A percentile compares a stretch with the other conserved stretches of the same genome.
Evolutionary conservation across 225 moss, liverwort and hornwort genomes (phyloP).

Genomic region (Sphagnum contortum): DNA sequence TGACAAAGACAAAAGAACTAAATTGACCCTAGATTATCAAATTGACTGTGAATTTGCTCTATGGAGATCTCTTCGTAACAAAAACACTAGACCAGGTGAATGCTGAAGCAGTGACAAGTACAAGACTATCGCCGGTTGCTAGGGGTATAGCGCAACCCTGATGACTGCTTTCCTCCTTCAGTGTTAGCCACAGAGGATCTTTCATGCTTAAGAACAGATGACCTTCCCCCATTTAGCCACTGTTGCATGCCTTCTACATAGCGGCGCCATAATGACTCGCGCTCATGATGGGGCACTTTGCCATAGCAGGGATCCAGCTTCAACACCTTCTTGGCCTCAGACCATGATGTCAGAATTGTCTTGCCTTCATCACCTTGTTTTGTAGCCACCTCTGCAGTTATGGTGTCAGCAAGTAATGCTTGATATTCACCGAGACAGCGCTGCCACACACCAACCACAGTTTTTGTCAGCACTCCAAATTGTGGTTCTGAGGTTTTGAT

Average conservation of each 20-base stretch:
- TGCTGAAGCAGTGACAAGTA: too few species aligned
- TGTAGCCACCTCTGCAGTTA: slow-evolving; percentile 38
- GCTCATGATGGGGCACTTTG: slow-evolving; percentile 66
- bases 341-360: slow-evolving; percentile 51
- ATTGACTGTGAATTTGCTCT: too few species aligned
- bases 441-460: slow-evolving; percentile 18
- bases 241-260: slow-evolving; percentile 63
- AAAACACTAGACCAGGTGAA: too few species aligned
- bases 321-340: slow-evolving; percentile 70
- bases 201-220: too few species aligned
- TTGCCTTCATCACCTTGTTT: slow-evolving; percentile 52
- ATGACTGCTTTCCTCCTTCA: too few species aligned
- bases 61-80: too few species aligned
- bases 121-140: too few species aligned
- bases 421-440: slow-evolving; percentile 73
- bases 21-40: too few species aligned
- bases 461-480: neutral
- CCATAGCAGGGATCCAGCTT: slow-evolving; percentile 56
- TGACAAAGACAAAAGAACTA: too few species aligned
- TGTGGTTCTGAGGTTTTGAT: neutral
- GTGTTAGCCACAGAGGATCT: too few species aligned
- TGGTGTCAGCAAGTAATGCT: slow-evolving; percentile 58
- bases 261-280: slow-evolving; percentile 78
- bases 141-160: too few species aligned
- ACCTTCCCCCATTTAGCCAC: slow-evolving; percentile 20